Percentiles rank a stretch among this genome's conserved stretches.
phyloP scores from a whole-genome alignment of 2,329 filamentous ascomycete species.

The Dryadomyces quercivorus region DNA sequence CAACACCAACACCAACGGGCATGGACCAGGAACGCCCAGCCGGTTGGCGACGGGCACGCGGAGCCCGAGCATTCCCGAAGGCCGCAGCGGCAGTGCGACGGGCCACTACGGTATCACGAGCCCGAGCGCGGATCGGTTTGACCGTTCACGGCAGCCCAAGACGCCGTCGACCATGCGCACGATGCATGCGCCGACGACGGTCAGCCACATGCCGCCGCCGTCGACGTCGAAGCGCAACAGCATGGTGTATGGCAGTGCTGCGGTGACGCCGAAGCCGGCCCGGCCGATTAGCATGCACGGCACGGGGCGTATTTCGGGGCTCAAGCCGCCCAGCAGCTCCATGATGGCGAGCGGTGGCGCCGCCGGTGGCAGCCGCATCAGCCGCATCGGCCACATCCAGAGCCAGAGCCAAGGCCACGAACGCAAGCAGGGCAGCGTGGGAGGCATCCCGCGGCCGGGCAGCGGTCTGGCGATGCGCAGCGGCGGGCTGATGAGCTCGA shows the following conservation, averaged over 20 bases:
- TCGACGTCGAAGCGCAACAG: slow-evolving; percentile 11
- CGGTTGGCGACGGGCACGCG: no score
- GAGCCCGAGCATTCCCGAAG: neutral
- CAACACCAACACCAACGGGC: neutral
- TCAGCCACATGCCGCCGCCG: slow-evolving; percentile 10
- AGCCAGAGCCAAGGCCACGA: slow-evolving; percentile 22
- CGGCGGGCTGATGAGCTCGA: slow-evolving; percentile 64
- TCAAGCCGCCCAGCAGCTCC: slow-evolving; percentile 45
- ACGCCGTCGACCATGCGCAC: slow-evolving; percentile 7
- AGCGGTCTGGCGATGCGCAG: slow-evolving; percentile 41
- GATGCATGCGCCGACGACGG: slow-evolving; percentile 5
- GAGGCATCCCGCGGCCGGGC: slow-evolving; percentile 35
- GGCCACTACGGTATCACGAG: neutral
- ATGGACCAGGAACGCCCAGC: neutral
- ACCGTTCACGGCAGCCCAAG: neutral
- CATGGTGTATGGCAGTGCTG: slow-evolving; percentile 13
- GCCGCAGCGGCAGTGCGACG: neutral
- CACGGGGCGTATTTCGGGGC: slow-evolving; percentile 28
- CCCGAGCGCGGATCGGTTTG: neutral
- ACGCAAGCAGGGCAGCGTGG: slow-evolving; percentile 27
- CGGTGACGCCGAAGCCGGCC: slow-evolving; percentile 13
- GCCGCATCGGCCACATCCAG: slow-evolving; percentile 29
- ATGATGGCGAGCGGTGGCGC: slow-evolving; percentile 9
- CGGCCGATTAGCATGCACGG: slow-evolving; percentile 13
- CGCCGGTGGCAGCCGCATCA: slow-evolving; percentile 18